Evolutionary conservation across 208 protist genomes (phyloP).

Genomic region (Leishmania turanica): DNA sequence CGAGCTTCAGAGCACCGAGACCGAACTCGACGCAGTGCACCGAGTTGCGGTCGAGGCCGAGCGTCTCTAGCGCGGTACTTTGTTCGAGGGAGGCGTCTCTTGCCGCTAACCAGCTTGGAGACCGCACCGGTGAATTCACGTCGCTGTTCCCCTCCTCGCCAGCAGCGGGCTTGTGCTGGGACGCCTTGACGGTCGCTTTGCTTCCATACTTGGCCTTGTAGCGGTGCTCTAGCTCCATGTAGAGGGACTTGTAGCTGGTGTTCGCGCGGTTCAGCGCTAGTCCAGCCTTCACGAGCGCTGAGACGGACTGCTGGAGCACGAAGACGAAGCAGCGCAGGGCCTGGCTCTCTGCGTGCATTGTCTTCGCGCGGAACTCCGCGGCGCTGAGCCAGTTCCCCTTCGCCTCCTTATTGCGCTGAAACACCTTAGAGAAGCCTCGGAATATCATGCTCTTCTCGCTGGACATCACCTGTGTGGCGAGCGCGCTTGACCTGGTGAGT

Average conservation of each 20-base stretch:
- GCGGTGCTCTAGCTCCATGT: slow-evolving; percentile 38
- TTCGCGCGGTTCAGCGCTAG: slow-evolving; percentile 55
- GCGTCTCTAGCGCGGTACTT: slow-evolving; percentile 25
- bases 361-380: slow-evolving; percentile 58
- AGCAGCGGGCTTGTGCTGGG: no score
- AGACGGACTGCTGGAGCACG: slow-evolving; percentile 46
- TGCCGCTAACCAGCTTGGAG: slow-evolving; percentile 8
- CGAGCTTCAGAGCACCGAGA: slow-evolving; percentile 47
- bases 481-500: slow-evolving; percentile 37
- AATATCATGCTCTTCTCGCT: slow-evolving; percentile 21
- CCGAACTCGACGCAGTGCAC: slow-evolving; percentile 57
- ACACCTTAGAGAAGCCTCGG: slow-evolving; percentile 32
- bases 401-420: slow-evolving; percentile 27
- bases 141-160: not conserved
- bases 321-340: slow-evolving; percentile 53
- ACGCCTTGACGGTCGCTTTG: not conserved
- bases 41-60: slow-evolving; percentile 62
- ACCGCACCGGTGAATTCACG: slow-evolving; percentile 3
- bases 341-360: slow-evolving; percentile 48
- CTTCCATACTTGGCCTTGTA: slow-evolving; percentile 24
- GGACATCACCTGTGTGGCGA: slow-evolving; percentile 40
- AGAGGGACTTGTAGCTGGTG: slow-evolving; percentile 34
- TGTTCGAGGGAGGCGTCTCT: slow-evolving; percentile 19
- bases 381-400: slow-evolving; percentile 32
- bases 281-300: slow-evolving; percentile 45